phyloP scores from a whole-genome alignment of 139 green algal genomes.

The Chlamydomonas schloesseri region DNA sequence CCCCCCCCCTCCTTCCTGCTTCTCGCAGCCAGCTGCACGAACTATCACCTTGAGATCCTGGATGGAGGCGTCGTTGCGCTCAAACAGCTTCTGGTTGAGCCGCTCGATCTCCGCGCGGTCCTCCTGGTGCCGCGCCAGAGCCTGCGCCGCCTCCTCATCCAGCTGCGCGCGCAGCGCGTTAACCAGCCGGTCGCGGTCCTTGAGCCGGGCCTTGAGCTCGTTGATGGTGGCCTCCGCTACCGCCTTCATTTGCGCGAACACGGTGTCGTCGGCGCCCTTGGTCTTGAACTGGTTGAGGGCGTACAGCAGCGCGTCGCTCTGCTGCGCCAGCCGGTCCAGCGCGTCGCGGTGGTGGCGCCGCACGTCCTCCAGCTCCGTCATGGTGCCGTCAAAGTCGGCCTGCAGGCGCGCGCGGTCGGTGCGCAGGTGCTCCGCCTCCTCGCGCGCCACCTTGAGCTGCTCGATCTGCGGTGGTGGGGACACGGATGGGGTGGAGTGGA shows the following conservation, averaged over 20 bases:
- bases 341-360: slow-evolving; percentile 72
- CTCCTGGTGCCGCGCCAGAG: slow-evolving; percentile 58
- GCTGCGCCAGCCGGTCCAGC: slow-evolving; percentile 65
- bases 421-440: slow-evolving; percentile 60
- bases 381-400: neutral
- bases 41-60: slow-evolving; percentile 63
- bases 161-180: slow-evolving; percentile 18
- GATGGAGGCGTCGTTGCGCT: slow-evolving; percentile 60
- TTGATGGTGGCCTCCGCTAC: slow-evolving; percentile 75
- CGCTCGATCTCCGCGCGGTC: slow-evolving; percentile 69
- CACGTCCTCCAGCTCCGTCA: slow-evolving; percentile 56
- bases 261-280: slow-evolving; percentile 47
- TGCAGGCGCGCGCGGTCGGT: slow-evolving; percentile 52
- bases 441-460: slow-evolving; percentile 61
- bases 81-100: slow-evolving; percentile 71
- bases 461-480: slow-evolving; percentile 73
- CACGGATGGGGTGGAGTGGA: too few species aligned
- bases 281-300: slow-evolving; percentile 50
- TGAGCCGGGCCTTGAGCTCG: slow-evolving; percentile 67
- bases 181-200: slow-evolving; percentile 54
- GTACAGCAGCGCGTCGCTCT: slow-evolving; percentile 61
- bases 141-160: slow-evolving; percentile 56
- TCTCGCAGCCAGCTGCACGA: too few species aligned
- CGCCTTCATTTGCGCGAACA: slow-evolving; percentile 60
- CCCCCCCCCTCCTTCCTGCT: too few species aligned